Conservation (phyloP, 306 rosid genomes). For the Casuarina glauca region DNA sequence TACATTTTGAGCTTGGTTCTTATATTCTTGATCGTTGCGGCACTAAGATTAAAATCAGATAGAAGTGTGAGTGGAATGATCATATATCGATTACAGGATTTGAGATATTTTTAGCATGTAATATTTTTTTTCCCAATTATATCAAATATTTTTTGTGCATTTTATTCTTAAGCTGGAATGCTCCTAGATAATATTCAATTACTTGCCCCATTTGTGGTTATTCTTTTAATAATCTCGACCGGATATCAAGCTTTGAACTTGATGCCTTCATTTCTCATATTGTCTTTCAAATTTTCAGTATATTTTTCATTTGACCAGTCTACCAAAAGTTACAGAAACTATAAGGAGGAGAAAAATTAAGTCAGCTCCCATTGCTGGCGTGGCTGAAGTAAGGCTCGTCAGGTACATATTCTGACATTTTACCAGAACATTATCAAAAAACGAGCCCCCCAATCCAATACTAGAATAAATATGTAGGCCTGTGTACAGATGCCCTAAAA, state of each 20-base stretch:
- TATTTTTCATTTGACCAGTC: too few relatives aligned
- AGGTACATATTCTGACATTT: too few relatives aligned
- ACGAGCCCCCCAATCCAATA: too few relatives aligned
- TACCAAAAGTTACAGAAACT: too few relatives aligned
- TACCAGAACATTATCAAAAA: too few relatives aligned
- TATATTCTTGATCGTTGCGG: slow-evolving; percentile 29
- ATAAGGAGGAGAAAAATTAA: too few relatives aligned
- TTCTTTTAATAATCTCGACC: neutral
- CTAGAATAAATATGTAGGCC: too few relatives aligned
- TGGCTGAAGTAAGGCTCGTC: too few relatives aligned
- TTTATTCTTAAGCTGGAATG: neutral
- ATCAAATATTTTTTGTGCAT: neutral
- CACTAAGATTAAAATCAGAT: slow-evolving; percentile 20
- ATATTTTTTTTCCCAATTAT: slow-evolving; percentile 24
- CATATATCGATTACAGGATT: slow-evolving; percentile 11
- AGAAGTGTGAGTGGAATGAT: slow-evolving; percentile 11
- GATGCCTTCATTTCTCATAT: neutral
- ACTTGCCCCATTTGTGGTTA: neutral
- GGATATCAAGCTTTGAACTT: neutral
- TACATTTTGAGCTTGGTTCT: slow-evolving; percentile 36
- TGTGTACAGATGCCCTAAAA: too few relatives aligned
- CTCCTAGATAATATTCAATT: neutral
- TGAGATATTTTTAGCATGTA: slow-evolving; percentile 11
- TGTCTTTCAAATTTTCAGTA: neutral
- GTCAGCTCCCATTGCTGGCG: too few relatives aligned